These are phyloP conservation scores for Rubia balearica DNA, from an alignment of 305 asterid species.

Conservation along the genomic window DNA sequence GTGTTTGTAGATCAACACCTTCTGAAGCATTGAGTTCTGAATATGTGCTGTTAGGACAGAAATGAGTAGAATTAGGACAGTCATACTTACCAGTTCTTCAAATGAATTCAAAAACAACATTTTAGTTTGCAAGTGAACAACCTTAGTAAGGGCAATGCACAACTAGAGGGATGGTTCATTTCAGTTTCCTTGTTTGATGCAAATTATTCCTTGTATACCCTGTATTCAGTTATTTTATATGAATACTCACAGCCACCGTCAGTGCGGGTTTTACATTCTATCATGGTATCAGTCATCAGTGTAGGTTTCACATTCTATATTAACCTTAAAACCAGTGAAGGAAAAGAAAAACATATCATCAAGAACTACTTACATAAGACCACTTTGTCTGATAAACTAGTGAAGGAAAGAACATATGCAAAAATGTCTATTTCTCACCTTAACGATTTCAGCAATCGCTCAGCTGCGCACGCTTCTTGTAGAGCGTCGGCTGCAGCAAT, in stretches of 20 bases:
- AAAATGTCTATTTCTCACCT: slow-evolving; percentile 31
- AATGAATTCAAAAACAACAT: not conserved
- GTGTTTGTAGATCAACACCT: slow-evolving; percentile 46
- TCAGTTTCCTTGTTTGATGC: no score
- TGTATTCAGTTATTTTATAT: no score
- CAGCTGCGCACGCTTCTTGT: slow-evolving; percentile 77
- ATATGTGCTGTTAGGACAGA: no score
- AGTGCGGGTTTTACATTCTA: no score
- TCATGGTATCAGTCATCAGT: no score
- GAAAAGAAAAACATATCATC: not conserved
- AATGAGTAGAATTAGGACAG: no score
- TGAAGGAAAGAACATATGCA: not conserved
- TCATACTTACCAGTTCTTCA: no score
- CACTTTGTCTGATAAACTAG: not conserved
- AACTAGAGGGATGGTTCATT: not conserved
- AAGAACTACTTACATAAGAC: not conserved
- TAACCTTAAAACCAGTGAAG: not conserved
- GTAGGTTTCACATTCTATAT: no score
- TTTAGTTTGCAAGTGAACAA: not conserved
- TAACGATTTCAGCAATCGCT: slow-evolving; percentile 66
- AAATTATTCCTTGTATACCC: no score
- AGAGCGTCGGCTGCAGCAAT: slow-evolving; percentile 67
- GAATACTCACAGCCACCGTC: no score
- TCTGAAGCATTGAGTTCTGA: slow-evolving; percentile 43
- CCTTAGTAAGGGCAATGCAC: not conserved